Conservation (phyloP, 768 basidiomycete genomes). For the Trametes punicea region DNA sequence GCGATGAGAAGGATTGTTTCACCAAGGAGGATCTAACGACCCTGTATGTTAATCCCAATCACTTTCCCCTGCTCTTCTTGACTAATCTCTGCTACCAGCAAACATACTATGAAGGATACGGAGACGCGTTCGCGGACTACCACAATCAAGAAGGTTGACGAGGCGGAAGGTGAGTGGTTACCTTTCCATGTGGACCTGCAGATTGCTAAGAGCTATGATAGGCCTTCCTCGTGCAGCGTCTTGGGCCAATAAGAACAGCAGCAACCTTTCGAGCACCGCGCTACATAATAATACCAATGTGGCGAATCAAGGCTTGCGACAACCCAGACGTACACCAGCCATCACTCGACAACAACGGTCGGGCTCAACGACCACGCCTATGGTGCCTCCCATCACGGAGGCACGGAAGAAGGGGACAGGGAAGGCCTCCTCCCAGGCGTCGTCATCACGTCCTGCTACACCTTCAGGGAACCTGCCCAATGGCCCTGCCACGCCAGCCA, state of each 20-base stretch:
- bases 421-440: slow-evolving; percentile 46
- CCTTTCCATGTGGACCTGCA: background rate
- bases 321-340: slow-evolving; percentile 21
- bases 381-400: slow-evolving; percentile 19
- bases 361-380: slow-evolving; percentile 28
- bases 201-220: slow-evolving; percentile 18
- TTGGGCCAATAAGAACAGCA: slow-evolving; percentile 38
- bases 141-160: slow-evolving; percentile 55
- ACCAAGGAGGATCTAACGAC: slow-evolving; percentile 96
- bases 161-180: slow-evolving; percentile 44
- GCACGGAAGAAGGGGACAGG: slow-evolving; percentile 34
- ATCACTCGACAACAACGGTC: slow-evolving; percentile 48
- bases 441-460: slow-evolving; percentile 57
- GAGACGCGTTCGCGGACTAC: slow-evolving; percentile 59
- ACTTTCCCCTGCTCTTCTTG: background rate
- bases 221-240: slow-evolving; percentile 59
- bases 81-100: slow-evolving; percentile 41
- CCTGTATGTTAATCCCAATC: slow-evolving; percentile 56
- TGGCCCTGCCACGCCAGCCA: slow-evolving; percentile 44
- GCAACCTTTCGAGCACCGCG: slow-evolving; percentile 24
- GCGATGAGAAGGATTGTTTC: slow-evolving; percentile 96
- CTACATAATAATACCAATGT: slow-evolving; percentile 29
- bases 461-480: slow-evolving; percentile 40
- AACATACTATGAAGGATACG: slow-evolving; percentile 90
- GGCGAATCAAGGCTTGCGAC: slow-evolving; percentile 17